A percentile compares a stretch with the other conserved stretches of the same genome.
phyloP scores from a whole-genome alignment of 2,329 filamentous ascomycete genomes.

The Ophiognomonia clavigignenti-juglandacearum region DNA sequence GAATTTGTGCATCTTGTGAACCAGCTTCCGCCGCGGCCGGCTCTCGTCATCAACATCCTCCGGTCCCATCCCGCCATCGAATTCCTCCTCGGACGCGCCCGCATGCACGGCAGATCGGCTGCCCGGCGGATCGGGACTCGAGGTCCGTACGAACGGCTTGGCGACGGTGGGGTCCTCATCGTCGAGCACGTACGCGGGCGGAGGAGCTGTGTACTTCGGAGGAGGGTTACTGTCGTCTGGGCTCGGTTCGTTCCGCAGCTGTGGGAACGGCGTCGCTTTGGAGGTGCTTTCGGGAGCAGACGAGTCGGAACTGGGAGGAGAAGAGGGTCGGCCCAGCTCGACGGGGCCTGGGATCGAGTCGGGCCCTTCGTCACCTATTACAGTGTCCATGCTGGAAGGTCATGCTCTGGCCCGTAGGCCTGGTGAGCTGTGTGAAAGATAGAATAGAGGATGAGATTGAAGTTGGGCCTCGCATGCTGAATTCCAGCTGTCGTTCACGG shows the following conservation, averaged over 20 bases:
- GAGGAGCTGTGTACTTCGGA: conserved; percentile 19
- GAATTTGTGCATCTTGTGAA: conserved; percentile 86
- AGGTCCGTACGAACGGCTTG: conserved; percentile 51
- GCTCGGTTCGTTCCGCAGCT: conserved; percentile 12
- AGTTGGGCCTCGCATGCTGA: too few relatives aligned
- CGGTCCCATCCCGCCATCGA: conserved; percentile 19
- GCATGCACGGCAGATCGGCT: conserved; percentile 22
- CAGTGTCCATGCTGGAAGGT: conserved; percentile 8
- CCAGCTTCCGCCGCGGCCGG: conserved; percentile 27
- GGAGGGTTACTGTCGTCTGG: conserved; percentile 16
- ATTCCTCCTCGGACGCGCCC: conserved; percentile 18
- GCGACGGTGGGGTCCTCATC: conserved; percentile 55
- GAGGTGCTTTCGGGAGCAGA: conserved; percentile 7
- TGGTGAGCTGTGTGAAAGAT: not conserved
- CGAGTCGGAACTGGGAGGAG: conserved; percentile 2
- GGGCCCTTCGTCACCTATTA: conserved; percentile 13
- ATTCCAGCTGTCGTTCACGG: too few relatives aligned
- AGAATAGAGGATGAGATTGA: too few relatives aligned
- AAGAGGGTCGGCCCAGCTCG: conserved; percentile 1
- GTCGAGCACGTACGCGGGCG: conserved; percentile 42
- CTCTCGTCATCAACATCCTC: conserved; percentile 28
- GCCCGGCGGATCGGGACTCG: conserved; percentile 41
- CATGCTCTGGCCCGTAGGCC: not conserved
- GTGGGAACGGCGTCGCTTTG: conserved; percentile 8
- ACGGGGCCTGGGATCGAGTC: conserved; percentile 12